A percentile compares a stretch with the other conserved stretches of the same genome.
phyloP scores from a whole-genome alignment of 805 yeast species.

The Ogataea ramenticola region DNA sequence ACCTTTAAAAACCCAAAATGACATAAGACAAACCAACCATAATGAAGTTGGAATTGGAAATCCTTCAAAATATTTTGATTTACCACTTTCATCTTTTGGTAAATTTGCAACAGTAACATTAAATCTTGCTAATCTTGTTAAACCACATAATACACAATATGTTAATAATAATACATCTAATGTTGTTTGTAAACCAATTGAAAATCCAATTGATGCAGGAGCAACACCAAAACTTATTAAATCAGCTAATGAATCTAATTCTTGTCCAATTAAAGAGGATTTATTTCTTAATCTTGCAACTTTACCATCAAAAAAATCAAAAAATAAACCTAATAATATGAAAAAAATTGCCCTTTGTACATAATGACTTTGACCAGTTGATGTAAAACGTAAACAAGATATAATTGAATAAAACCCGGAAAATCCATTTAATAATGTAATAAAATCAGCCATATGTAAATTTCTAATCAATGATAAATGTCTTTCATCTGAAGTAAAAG shows the following conservation, averaged over 20 bases:
- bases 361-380: conserved; percentile 61
- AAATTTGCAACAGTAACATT: conserved; percentile 89
- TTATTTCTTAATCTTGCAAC: conserved; percentile 93
- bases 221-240: conserved; percentile 91
- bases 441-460: conserved; percentile 92
- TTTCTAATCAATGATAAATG: conserved; percentile 83
- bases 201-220: conserved; percentile 89
- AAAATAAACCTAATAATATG: conserved; percentile 85
- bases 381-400: conserved; percentile 74
- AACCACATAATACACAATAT: conserved; percentile 87
- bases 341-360: conserved; percentile 83
- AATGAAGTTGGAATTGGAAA: conserved; percentile 91
- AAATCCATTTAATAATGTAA: conserved; percentile 89
- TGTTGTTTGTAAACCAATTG: conserved; percentile 83
- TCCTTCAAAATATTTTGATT: conserved; percentile 90
- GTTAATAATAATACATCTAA: conserved; percentile 69
- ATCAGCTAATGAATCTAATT: conserved; percentile 94
- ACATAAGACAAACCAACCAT: conserved; percentile 66
- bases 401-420: conserved; percentile 89
- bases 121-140: conserved; percentile 90
- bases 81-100: conserved; percentile 85
- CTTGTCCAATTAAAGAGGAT: conserved; percentile 93
- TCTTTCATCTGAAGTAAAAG: conserved; percentile 74
- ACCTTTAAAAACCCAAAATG: conserved; percentile 50
- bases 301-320: conserved; percentile 94